Evolutionary conservation across 768 basidiomycete species (phyloP).

Genomic region (Steccherinum ochraceum): DNA sequence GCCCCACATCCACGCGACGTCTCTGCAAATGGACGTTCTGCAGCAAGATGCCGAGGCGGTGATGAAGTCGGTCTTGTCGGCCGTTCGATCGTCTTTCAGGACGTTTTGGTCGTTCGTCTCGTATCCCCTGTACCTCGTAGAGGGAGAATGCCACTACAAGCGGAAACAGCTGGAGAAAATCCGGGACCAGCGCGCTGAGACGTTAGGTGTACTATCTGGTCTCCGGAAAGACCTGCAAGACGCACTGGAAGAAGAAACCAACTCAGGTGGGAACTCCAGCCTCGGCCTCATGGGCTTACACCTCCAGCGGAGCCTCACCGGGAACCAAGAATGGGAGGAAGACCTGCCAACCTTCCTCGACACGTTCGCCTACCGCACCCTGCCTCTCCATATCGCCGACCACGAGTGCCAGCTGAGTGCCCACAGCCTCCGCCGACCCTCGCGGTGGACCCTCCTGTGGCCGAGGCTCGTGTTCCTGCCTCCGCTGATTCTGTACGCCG

Average conservation of each 20-base stretch:
- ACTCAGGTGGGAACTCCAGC: slow-evolving; percentile 10
- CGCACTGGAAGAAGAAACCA: slow-evolving; percentile 19
- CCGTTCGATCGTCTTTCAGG: slow-evolving; percentile 7
- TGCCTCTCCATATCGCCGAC: slow-evolving; percentile 9
- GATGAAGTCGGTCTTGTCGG: slow-evolving; percentile 4
- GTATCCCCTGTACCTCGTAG: slow-evolving; percentile 55
- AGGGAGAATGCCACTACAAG: slow-evolving; percentile 63
- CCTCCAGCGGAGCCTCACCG: slow-evolving; percentile 7
- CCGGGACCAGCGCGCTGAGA: slow-evolving; percentile 61
- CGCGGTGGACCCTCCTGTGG: slow-evolving; percentile 67
- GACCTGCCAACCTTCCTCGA: neutral
- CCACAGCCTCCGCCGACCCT: slow-evolving; percentile 56
- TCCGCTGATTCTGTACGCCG: slow-evolving; percentile 49
- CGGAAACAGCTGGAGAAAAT: slow-evolving; percentile 53
- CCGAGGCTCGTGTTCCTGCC: slow-evolving; percentile 76
- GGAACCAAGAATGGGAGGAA: neutral
- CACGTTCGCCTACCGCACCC: slow-evolving; percentile 11
- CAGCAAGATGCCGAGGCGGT: slow-evolving; percentile 12
- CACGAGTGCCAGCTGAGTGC: slow-evolving; percentile 17
- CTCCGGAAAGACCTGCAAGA: slow-evolving; percentile 41
- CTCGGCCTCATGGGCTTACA: slow-evolving; percentile 12
- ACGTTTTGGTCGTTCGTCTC: slow-evolving; percentile 24
- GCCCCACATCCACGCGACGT: slow-evolving; percentile 10
- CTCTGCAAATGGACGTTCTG: slow-evolving; percentile 9
- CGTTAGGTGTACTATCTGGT: slow-evolving; percentile 56